A percentile compares a stretch with the other conserved stretches of the same genome.
phyloP scores from a whole-genome alignment of 1,139 yeast genomes.

The Candida anutae region DNA sequence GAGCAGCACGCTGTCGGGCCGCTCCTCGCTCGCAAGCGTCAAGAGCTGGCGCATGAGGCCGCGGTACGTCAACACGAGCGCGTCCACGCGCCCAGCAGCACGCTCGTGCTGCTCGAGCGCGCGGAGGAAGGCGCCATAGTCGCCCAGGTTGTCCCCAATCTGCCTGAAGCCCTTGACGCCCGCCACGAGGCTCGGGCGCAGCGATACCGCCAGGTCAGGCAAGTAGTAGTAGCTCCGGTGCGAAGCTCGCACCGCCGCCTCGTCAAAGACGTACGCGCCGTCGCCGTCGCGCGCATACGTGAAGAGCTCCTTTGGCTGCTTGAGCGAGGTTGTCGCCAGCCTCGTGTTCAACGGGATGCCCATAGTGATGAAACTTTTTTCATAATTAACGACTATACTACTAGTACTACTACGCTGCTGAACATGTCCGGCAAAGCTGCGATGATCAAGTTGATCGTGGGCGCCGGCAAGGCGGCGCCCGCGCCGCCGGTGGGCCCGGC shows the following conservation, averaged over 20 bases:
- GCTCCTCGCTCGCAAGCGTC: constrained; percentile 44
- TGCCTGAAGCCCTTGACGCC: constrained; percentile 57
- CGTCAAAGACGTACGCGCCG: constrained; percentile 32
- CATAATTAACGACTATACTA: too few species aligned
- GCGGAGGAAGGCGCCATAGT: constrained; percentile 49
- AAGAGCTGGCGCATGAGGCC: constrained; percentile 71
- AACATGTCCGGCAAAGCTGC: constrained; percentile 31
- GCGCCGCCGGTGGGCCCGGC: constrained; percentile 99
- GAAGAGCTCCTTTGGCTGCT: constrained; percentile 69
- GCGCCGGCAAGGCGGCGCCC: constrained; percentile 99
- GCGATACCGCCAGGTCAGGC: constrained; percentile 54
- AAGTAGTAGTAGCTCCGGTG: constrained; percentile 61
- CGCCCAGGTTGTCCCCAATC: constrained; percentile 41
- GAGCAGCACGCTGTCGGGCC: constrained; percentile 36
- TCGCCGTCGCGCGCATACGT: constrained; percentile 51
- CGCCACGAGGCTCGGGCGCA: constrained; percentile 48
- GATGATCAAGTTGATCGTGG: constrained; percentile 82
- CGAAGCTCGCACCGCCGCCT: constrained; percentile 38
- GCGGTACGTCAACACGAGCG: constrained; percentile 74
- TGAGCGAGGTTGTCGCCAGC: constrained; percentile 47
- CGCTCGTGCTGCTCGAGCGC: constrained; percentile 54
- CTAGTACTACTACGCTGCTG: too few species aligned
- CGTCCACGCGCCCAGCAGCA: constrained; percentile 37
- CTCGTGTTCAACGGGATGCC: constrained; percentile 43
- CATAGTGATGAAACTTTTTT: too few species aligned